Conservation (phyloP, 2,329 filamentous ascomycete genomes). For the Paraphaeosphaeria sporulosa region DNA sequence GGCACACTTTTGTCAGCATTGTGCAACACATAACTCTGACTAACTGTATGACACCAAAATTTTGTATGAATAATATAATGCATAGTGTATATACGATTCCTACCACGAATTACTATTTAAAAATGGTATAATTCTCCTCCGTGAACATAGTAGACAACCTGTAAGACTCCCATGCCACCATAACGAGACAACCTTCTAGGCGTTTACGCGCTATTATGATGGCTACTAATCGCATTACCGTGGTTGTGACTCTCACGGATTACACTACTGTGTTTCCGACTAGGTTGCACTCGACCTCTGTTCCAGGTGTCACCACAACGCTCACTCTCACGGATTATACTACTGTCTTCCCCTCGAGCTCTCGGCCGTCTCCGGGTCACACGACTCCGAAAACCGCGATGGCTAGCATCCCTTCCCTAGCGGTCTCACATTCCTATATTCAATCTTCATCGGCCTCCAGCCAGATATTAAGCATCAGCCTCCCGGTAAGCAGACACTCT, state of each 20-base stretch:
- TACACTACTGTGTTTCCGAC: constrained; percentile 1
- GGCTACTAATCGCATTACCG: background rate
- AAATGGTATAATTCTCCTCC: too few species aligned
- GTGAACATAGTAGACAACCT: background rate
- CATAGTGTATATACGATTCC: too few species aligned
- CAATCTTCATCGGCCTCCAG: background rate
- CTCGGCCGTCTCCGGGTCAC: background rate
- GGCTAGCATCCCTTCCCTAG: background rate
- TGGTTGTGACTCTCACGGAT: constrained; percentile 3
- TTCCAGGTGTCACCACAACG: background rate
- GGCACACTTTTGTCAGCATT: too few species aligned
- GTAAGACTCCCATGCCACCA: background rate
- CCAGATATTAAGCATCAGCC: background rate
- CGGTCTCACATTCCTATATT: background rate
- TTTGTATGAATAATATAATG: background rate
- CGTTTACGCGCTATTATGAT: background rate
- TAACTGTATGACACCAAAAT: background rate
- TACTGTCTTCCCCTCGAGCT: too few species aligned
- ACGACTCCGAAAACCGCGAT: background rate
- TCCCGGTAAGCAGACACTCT: background rate
- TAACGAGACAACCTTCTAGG: background rate
- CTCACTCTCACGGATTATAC: background rate
- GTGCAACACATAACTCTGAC: background rate
- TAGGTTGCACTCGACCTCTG: background rate
- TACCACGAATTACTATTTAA: too few species aligned